These are phyloP conservation scores for Leptodermis oblonga DNA, from an alignment of 257 asterid genomes.

Conservation along the genomic window DNA sequence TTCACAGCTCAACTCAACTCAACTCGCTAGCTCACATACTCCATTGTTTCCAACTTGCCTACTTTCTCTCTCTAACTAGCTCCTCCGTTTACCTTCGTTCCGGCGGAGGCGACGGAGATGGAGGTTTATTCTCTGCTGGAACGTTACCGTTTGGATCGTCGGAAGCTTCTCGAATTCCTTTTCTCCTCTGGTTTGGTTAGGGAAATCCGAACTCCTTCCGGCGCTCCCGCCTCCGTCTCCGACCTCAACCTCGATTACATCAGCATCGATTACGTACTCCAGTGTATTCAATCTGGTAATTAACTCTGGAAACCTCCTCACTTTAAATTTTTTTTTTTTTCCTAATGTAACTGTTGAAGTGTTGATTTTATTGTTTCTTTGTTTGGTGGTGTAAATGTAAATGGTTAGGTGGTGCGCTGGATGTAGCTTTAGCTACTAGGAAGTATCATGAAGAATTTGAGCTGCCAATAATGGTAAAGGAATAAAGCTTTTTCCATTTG, in stretches of 20 bases:
- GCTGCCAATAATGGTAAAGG: slow-evolving; percentile 63
- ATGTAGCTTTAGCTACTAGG: slow-evolving; percentile 59
- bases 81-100: neutral
- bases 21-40: neutral
- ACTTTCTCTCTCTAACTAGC: slow-evolving; percentile 1
- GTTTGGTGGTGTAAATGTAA: neutral
- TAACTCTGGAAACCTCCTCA: neutral
- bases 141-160: slow-evolving; percentile 80
- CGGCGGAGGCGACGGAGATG: slow-evolving; percentile 44
- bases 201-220: slow-evolving; percentile 57
- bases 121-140: slow-evolving; percentile 51
- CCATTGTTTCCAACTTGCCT: neutral
- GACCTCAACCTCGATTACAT: slow-evolving; percentile 59
- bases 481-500: neutral
- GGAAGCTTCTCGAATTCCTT: slow-evolving; percentile 81
- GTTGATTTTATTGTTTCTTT: neutral
- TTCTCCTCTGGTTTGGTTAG: slow-evolving; percentile 52
- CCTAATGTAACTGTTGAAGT: neutral
- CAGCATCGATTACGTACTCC: slow-evolving; percentile 73
- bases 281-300: slow-evolving; percentile 63
- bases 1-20: neutral
- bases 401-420: slow-evolving; percentile 73
- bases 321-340: neutral
- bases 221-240: slow-evolving; percentile 45
- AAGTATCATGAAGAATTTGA: slow-evolving; percentile 51